Evolutionary conservation across 1,284 basidiomycete species (phyloP), one percentile per base, ranked within the genome.

Genomic region (Chalciporus sp.): DNA sequence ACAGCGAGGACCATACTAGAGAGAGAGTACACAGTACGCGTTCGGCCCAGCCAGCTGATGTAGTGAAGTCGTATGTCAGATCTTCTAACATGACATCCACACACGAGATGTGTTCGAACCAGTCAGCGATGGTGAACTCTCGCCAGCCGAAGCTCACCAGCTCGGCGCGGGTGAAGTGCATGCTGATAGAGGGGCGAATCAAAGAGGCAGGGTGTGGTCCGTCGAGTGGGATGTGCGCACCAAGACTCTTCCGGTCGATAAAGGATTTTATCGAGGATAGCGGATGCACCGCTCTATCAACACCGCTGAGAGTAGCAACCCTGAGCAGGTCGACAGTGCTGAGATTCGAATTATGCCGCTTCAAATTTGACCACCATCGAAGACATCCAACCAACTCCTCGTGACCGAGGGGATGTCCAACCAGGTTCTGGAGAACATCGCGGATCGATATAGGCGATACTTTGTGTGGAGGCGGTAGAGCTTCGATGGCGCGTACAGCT

Each of bases 341-440:
- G 23, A 2, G 2, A 12, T 8, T n/a, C 16, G 29, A 45, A 28
- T 16, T 7, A 27, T 50, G 9, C 20, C 11, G 23, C 19, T 42
- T 19, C 20, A 91, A 69, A 11, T 70, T 72, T 52, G 90, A 82
- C 90, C 94, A 96, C 95, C 96, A 99, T 51, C 83, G 81, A 62
- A 98, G 74, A 67, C 90, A 95, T 2, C 85, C 84, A 11, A 87
- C 73, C 76, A 92, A 87, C 71, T 98, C 92, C n/a, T 77, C 72
- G 54, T 90, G 81, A 0, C 72, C 71, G 26, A 99, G 76, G 0
- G 92, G 85, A 10, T 90, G 78, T 1, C 77, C 70, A 9, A 79
- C 77, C 3, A 99, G 78, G 69, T 95, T 92, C 31, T 78, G 72
- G 47, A 96, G 76, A 9, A 98, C 90, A 67, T 98, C 95, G 26